Base-by-base conservation (phyloP, 495 filamentous ascomycete genomes). In the Penicillium taxi region DNA sequence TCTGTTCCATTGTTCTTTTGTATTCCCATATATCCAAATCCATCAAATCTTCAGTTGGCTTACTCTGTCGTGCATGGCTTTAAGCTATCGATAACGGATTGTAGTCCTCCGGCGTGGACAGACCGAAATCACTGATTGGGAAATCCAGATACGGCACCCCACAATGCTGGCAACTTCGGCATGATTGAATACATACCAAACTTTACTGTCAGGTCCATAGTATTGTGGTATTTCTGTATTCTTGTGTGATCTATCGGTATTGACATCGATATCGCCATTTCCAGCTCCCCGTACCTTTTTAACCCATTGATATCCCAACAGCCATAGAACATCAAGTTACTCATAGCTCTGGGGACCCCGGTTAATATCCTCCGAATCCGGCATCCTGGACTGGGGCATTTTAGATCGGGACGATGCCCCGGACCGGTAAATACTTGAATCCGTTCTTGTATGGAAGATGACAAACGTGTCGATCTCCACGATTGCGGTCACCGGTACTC, bases 351-450 rank as follows among this genome's bases (percentile, higher is more conserved):
- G 22, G 22, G 22, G n/a, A 30, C 12, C 28, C 27, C 30, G 34
- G 16, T 37, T 26, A 26, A 37, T 39, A 30, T 14, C 18, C 17
- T 20, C 52, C 52, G 52, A 45, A 52, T 53, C 42, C 49, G 57
- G 53, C 42, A 16, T 28, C 25, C 35, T 44, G 47, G 39, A 34
- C 51, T 51, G 47, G 50, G 38, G 26, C n/a, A n/a, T 26, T 29
- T 20, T 39, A 28, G 28, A 40, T 45, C 22, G 41, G 31, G 17
- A 24, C 32, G 28, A 36, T 32, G 33, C 39, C 41, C 42, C 48
- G 43, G 48, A 47, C 60, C 58, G 63, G 58, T 63, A 66, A 64
- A 66, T 56, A 60, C n/a, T n/a, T n/a, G 51, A 63, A 62, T 61
- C 63, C 63, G 63, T 56, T 13, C 51, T 56, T 53, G 51, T 55